Percentiles rank a stretch among this genome's conserved stretches.
These are phyloP conservation scores for Sporothrix variecibatus DNA, from an alignment of 2,329 filamentous ascomycete species.

Conservation along the genomic window DNA sequence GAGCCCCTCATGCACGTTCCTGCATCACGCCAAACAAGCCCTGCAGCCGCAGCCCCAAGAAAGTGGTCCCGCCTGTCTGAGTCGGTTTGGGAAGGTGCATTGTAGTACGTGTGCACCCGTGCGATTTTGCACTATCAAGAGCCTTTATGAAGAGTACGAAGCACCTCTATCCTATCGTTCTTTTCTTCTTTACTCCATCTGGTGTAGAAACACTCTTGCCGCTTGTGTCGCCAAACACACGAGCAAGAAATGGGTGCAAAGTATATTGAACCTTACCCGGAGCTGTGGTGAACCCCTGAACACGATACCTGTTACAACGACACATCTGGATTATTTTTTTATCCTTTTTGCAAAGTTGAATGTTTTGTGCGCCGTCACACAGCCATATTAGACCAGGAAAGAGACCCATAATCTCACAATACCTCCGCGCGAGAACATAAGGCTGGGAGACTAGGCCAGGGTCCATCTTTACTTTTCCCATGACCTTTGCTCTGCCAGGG, in stretches of 20 bases:
- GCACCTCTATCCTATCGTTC: background rate
- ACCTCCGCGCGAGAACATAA: background rate
- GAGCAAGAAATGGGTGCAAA: background rate
- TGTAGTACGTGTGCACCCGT: background rate
- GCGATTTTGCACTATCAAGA: background rate
- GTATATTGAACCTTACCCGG: background rate
- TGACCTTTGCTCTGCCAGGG: background rate
- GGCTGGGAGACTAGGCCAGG: background rate
- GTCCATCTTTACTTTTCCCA: background rate
- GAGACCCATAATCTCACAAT: background rate
- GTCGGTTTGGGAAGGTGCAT: constrained; percentile 13
- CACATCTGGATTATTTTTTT: background rate
- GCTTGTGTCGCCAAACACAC: background rate
- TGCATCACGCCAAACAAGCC: constrained; percentile 11
- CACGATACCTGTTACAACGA: background rate
- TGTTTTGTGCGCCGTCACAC: background rate
- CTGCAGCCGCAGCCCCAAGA: constrained; percentile 7
- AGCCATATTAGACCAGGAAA: background rate
- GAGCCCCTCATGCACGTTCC: constrained; percentile 12
- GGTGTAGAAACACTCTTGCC: background rate
- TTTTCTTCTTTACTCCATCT: background rate
- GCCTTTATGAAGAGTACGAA: too few relatives aligned
- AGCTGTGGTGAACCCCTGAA: constrained; percentile 5
- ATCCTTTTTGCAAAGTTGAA: background rate
- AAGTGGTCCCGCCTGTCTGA: background rate